Base-by-base conservation (phyloP, 1,139 yeast species). In the Candida mesenterica region DNA sequence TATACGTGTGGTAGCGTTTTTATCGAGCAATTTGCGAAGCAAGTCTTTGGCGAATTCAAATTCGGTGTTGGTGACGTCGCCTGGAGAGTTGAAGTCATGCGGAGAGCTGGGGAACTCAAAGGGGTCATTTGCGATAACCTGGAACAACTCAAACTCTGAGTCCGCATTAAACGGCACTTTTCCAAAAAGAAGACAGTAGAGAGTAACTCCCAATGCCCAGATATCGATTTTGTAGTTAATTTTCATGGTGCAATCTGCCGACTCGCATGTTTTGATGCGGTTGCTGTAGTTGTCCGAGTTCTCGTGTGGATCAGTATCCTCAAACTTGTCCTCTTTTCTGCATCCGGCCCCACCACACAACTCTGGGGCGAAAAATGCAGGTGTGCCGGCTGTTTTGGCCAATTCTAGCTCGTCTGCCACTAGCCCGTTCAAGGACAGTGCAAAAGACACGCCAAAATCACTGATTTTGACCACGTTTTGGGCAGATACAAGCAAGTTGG, bases 381-480 rank as follows among this genome's bases (percentile, higher is more conserved):
- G 95, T 0, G 95, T 86, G 2, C 95, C 96, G 0, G 92, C 95
- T 0, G 95, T 87, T 53, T 86, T 87, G 3, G 95, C 92, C 45
- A 87, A 65, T 52, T 92, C 97, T 34, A 83, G 64, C 44, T 89
- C 96, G 53, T 82, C 79, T 15, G 64, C 61, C 22, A 59, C 46
- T 31, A 44, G 45, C 5, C 69, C 70, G 26, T 65, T 73, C 43
- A 84, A 63, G 2, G 79, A 71, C 0, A 85, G 72, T 1, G 95
- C 94, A 61, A 87, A 86, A 1, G 97, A 89, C 7, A 94, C 96
- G 14, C 99, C 99, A 62, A 94, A 94, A 63, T 92, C 99, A 18
- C 95, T 84, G 23, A 94, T 94, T 59, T 92, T 92, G 20, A 92
- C 97, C 4, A 74, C 70, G 37, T 83, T 80, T 45, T 85, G 82